phyloP scores from a whole-genome alignment of 2,329 filamentous ascomycete genomes.

The Aspergillus sp. region DNA sequence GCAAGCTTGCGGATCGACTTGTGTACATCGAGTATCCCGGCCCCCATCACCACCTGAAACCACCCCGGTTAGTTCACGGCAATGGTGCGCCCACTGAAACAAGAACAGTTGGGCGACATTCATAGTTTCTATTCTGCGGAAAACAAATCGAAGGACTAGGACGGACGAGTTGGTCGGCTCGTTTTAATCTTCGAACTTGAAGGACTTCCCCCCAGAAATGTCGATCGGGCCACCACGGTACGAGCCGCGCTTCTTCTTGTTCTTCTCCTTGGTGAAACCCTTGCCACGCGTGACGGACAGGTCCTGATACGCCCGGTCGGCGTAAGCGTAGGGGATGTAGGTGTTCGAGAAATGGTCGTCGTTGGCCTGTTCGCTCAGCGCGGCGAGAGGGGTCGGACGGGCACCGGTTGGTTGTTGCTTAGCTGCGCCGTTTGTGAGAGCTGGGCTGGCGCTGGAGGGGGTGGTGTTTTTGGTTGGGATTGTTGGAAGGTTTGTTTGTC shows the following conservation, averaged over 20 bases:
- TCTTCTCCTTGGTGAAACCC: conserved; percentile 99
- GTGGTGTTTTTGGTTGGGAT: conserved; percentile 24
- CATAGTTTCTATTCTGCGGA: too few species aligned
- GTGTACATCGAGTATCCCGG: too few species aligned
- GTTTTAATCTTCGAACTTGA: conserved; percentile 90
- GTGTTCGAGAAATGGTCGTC: conserved; percentile 64
- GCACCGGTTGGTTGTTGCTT: conserved; percentile 38
- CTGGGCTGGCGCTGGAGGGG: conserved; percentile 46
- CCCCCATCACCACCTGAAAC: too few species aligned
- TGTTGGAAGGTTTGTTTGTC: conserved; percentile 11
- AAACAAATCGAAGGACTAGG: too few species aligned
- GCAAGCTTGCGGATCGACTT: too few species aligned
- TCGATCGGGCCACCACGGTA: conserved; percentile 88
- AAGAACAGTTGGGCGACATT: too few species aligned
- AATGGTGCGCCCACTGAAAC: too few species aligned
- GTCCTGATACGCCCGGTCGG: conserved; percentile 77
- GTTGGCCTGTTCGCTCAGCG: conserved; percentile 61
- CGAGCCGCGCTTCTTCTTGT: conserved; percentile 89
- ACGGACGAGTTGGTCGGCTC: conserved; percentile 2
- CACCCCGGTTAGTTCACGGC: too few species aligned
- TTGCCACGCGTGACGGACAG: conserved; percentile 87
- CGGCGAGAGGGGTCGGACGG: conserved; percentile 64
- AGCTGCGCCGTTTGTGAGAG: conserved; percentile 16
- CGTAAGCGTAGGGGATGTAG: conserved; percentile 78
- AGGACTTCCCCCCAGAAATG: conserved; percentile 67